Evolutionary conservation across 768 basidiomycete genomes (phyloP).

Genomic region (Calvatia gigantea): DNA sequence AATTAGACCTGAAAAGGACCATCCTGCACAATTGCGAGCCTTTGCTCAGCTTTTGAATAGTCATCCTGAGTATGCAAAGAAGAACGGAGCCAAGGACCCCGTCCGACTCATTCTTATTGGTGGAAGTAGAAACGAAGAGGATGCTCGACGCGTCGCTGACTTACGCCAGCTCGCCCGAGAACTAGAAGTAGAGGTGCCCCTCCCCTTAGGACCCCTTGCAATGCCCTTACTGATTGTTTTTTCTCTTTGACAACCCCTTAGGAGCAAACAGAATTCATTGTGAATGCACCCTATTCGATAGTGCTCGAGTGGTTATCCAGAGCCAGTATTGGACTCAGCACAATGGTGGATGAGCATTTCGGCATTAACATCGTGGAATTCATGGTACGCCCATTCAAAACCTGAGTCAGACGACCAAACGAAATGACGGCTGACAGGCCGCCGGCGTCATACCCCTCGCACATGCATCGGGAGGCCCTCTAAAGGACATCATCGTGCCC

Average conservation of each 20-base stretch:
- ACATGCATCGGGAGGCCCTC: conserved; percentile 90
- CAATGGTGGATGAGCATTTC: conserved; percentile 98
- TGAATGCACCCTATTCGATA: conserved; percentile 77
- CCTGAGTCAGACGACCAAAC: not conserved
- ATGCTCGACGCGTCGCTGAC: conserved; percentile 62
- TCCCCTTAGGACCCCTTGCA: not conserved
- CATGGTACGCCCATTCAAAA: conserved; percentile 56
- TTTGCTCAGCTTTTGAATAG: conserved; percentile 54
- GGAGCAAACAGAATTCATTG: conserved; percentile 71
- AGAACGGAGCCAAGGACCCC: conserved; percentile 14
- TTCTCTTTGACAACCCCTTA: conserved; percentile 25
- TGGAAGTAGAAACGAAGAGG: conserved; percentile 76
- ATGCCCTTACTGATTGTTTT: not conserved
- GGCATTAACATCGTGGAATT: conserved; percentile 98
- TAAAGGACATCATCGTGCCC: conserved; percentile 88
- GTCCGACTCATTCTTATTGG: conserved; percentile 78
- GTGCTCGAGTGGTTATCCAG: conserved; percentile 69
- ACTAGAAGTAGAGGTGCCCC: conserved; percentile 57
- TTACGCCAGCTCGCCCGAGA: conserved; percentile 58
- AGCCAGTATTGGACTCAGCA: conserved; percentile 85
- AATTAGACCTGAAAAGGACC: conserved; percentile 92
- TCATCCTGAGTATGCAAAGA: conserved; percentile 55
- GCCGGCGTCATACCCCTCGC: conserved; percentile 91
- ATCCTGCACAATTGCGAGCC: conserved; percentile 71
- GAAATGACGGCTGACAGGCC: conserved; percentile 52